Percentiles rank a stretch among this genome's conserved stretches.
Evolutionary conservation across 2,329 filamentous ascomycete genomes (phyloP).

Genomic region (Alternaria sp.): DNA sequence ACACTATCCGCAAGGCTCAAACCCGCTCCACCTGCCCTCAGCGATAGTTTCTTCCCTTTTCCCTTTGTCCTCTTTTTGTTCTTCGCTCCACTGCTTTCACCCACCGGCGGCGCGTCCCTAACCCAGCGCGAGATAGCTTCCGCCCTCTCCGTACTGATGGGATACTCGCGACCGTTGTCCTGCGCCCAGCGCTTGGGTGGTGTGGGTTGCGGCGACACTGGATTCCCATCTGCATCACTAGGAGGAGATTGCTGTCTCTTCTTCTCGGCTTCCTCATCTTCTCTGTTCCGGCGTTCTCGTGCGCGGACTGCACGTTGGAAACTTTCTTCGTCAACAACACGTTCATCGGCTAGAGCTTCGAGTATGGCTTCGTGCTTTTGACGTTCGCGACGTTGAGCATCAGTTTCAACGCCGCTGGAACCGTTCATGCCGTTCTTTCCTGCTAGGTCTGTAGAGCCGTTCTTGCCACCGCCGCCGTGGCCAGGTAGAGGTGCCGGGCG

Average conservation of each 20-base stretch:
- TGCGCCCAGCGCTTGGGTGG: slow-evolving; percentile 68
- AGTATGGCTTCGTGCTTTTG: slow-evolving; percentile 72
- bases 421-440: slow-evolving; percentile 8
- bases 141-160: slow-evolving; percentile 74
- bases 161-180: slow-evolving; percentile 74
- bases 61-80: slow-evolving; percentile 43
- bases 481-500: slow-evolving; percentile 55
- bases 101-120: slow-evolving; percentile 55
- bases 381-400: slow-evolving; percentile 66
- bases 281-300: slow-evolving; percentile 64
- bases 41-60: slow-evolving; percentile 22
- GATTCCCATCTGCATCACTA: slow-evolving; percentile 4
- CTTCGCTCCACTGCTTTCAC: slow-evolving; percentile 49
- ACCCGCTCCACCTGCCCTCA: slow-evolving; percentile 5
- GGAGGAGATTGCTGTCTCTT: slow-evolving; percentile 6
- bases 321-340: slow-evolving; percentile 71
- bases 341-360: slow-evolving; percentile 73
- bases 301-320: slow-evolving; percentile 71
- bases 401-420: slow-evolving; percentile 49
- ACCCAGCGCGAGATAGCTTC: slow-evolving; percentile 76
- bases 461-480: slow-evolving; percentile 14
- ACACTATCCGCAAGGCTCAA: slow-evolving; percentile 32
- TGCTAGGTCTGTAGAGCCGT: slow-evolving; percentile 1
- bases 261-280: slow-evolving; percentile 62
- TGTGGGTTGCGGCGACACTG: slow-evolving; percentile 9